Base-by-base conservation (phyloP, 2,329 filamentous ascomycete genomes). In the Blastomyces emzantsi region DNA sequence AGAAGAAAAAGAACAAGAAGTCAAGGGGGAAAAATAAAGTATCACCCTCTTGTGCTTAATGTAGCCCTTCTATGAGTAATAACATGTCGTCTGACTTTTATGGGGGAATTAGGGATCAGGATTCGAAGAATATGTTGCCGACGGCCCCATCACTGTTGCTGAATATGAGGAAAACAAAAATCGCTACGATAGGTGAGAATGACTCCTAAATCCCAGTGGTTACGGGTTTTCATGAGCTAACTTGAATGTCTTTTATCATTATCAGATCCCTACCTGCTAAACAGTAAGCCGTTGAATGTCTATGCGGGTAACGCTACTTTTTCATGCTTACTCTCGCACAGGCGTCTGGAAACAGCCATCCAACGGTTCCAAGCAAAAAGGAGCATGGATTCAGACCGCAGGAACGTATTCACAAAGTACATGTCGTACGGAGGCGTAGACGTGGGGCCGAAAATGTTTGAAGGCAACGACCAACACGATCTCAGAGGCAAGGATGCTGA, bases 271-370 rank as follows among this genome's bases (percentile, higher is more conserved):
- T 81, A 9, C 74, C 82, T 0, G 87, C 89, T 67, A 72, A 80
- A 45, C 81, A 85, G 87, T 88, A 79, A 75, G 78, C 67, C 61
- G 25, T 39, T n/a, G 19, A 22, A 25, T 43, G 1, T 47, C 19
- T 43, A 17, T 5, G 45, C 19, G 41, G 15, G 56, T 8, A 30
- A 11, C 60, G 19, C 63, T 51, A 2, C 52, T 64, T 4, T 25
- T 22, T 5, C n/a, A 57, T 15, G 2, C 36, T 25, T 6, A 57
- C 28, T 41, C 15, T n/a, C 17, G 22, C 5, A 6, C 64, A 89
- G 88, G 63, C 90, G 94, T 57, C 90, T 97, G 51, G 88, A 97
- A 71, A 83, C 87, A 33, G 94, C 90, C 57, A 89, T 97, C 62
- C 87, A 92, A 68, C 88, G 91, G 17, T 99, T 88, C 77, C 86